Evolutionary conservation across 177 flowering plant species (phyloP), one percentile per base, ranked within the genome.

Genomic region (Vitis hybrid): DNA sequence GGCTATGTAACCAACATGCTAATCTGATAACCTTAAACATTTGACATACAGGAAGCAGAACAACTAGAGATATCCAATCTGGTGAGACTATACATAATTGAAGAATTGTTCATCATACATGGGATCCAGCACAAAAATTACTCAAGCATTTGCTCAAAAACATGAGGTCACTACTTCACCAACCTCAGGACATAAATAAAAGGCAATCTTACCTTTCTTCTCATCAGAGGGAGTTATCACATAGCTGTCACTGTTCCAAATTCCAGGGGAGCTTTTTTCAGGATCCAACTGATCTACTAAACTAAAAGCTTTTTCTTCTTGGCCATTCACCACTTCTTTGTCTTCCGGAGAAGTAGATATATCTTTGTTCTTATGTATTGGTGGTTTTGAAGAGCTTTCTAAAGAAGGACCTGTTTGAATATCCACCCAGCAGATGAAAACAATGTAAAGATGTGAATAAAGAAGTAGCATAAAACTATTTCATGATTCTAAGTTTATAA

Each of bases 361-460:
- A 59, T 67, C 51, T 30, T 68, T 51, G 18, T 13, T 57, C 66
- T 8, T 10, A 17, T 48, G 10, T 50, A 17, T 18, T 11, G n/a
- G 21, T 57, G 61, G 32, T 8, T 61, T 15, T 51, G 60, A 54
- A 0, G 66, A 48, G 60, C 27, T 48, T 19, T 7, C 40, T 54
- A 19, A 19, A 70, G 66, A 48, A 24, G 17, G 10, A 50, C 56
- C 56, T 4, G 30, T 13, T 56, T 11, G 21, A 15, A 56, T 9
- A 12, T 77, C 71, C 65, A 52, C 72, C 58, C 51, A 66, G 62
- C 17, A 70, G 3, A 60, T 12, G 2, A 62, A 62, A 56, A 19
- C 10, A 62, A 63, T 35, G 32, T 3, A 40, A 60, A 40, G 46
- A 40, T 60, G 14, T 15, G 3, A 62, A 62, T 10, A 21, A 62